Conservation (phyloP, 192 early-diverging fungal genomes). For the Chytriomyces sp. region DNA sequence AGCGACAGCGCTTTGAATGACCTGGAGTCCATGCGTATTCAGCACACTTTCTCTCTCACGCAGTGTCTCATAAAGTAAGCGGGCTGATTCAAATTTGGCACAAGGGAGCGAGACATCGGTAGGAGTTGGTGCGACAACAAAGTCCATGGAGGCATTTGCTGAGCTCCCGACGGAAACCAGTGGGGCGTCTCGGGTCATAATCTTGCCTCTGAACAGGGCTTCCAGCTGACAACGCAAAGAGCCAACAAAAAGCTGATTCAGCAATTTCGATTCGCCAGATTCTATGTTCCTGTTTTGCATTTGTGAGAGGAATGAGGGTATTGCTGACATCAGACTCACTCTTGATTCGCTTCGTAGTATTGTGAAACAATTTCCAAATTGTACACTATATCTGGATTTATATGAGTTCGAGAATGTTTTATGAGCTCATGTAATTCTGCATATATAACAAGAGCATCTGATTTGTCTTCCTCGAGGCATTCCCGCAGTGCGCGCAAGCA, state of each 20-base stretch:
- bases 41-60: no score
- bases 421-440: neutral
- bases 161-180: no score
- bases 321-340: neutral
- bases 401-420: neutral
- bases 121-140: no score
- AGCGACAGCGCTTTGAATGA: no score
- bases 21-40: no score
- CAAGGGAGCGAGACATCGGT: no score
- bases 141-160: no score
- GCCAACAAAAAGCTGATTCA: neutral
- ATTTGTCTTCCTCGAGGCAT: constrained; percentile 17
- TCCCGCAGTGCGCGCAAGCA: neutral
- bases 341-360: neutral
- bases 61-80: no score
- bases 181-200: no score
- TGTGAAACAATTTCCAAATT: neutral
- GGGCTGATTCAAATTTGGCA: no score
- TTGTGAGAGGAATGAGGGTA: neutral
- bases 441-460: constrained; percentile 3
- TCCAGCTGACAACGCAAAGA: neutral
- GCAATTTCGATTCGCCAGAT: neutral
- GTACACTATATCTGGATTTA: neutral
- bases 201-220: neutral
- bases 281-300: neutral